Base-by-base conservation (phyloP, 2,329 filamentous ascomycete species). In the Beauveria varroae region DNA sequence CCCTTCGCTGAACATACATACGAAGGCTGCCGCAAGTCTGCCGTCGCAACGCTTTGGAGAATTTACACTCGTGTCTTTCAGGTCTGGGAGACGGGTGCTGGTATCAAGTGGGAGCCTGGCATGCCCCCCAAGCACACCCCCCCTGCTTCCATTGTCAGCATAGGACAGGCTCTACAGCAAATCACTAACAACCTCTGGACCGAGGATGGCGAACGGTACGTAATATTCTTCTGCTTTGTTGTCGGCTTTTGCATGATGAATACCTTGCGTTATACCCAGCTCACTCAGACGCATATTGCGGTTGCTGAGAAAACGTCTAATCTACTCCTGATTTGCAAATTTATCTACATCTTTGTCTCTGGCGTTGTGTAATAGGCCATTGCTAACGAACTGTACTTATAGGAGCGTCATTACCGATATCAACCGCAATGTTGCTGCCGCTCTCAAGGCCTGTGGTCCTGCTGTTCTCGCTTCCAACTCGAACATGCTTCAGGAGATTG, bases 251-350 rank as follows among this genome's bases (percentile, higher is more conserved):
- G 66, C 57, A 87, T 91, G 92, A 97, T 97, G 92, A 96, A 78
- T 81, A 84, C 80, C 76, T 79, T 85, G 86, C 90, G 91, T 93
- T 93, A 93, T 85, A 93, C 93, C 92, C 93, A 97, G 93, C 93
- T 97, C 93, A 97, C 93, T 96, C 91, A 90, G 89, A 98, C 88
- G 87, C 90, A 79, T 83, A 79, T 78, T 86, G 89, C 86, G 86
- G 79, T 86, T 96, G 91, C 89, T 91, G 91, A 87, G 87, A 95
- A 96, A 78, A 80, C 91, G 75, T 75, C 65, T 75, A 69, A 77
- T 77, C 75, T 73, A 70, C 70, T 70, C 65, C 72, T 74, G 71
- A 73, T 68, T 67, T 64, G 66, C 67, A 67, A 68, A 62, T 57
- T 65, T 67, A 43, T 59, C 65, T 61, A 66, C 67, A 65, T 63